Evolutionary conservation across 23 red algal genomes (phyloP), one percentile per base, ranked within the genome.

Genomic region (Gracilaria domingensis): DNA sequence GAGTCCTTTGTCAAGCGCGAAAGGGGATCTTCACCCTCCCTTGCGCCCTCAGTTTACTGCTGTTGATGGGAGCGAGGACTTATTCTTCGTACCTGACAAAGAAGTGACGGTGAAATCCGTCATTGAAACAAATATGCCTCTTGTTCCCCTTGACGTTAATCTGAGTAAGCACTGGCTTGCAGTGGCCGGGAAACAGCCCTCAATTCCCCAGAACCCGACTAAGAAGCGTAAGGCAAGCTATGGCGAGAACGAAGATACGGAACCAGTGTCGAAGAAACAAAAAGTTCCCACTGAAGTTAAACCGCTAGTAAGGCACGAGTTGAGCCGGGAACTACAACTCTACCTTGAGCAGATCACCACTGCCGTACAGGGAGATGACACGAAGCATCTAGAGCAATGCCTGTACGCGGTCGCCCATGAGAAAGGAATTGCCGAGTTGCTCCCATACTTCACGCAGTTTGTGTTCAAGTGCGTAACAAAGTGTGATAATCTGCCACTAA

Each of bases 401-500:
- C 66, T 99, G n/a, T 83, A 84, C 37, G 90, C 92, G 14, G 57
- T 99, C 36, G 64, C 93, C 37, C 39, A 79, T 23, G 94, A 96
- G n/a, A 90, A 93, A 26, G 97, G 97, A 12, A 82, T 99, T 37
- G 86, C 85, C 17, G 83, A 91, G 78, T 82, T 96, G 23, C 62
- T 99, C 69, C 97, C 97, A 13, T 99, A 99, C 80, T 92, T 99
- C 37, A 85, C 90, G n/a, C 83, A 85, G 25, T 94, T 88, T 75
- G 70, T 99, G 26, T 66, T 64, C 49, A 48, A 85, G 28, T 83
- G 69, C 25, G 90, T 94, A 39, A 29, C 67, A 21, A 56, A 91
- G 2, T 44, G 87, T 32, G 23, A 30, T 18, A 73, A 66, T 26
- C 66, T 95, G 18, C 71, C 90, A 30, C 12, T 82, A 44, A 83